Evolutionary conservation across 2,329 filamentous ascomycete genomes (phyloP), one percentile per base, ranked within the genome.

Genomic region (Fusarium chuoi): DNA sequence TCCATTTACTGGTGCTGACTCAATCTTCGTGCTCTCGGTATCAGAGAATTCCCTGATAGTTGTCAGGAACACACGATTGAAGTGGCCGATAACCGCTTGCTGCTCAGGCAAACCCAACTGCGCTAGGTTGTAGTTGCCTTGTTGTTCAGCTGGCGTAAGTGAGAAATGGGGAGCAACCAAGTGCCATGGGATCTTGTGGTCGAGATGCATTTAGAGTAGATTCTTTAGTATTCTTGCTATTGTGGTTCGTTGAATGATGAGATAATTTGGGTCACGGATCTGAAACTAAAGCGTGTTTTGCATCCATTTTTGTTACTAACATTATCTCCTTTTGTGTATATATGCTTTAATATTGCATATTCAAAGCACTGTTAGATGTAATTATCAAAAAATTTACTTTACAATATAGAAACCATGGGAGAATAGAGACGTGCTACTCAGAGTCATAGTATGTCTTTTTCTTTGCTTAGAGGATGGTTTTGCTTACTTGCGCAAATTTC

Each of bases 1-100:
- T 38, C 11, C 45, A 17, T 2, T 7, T 0, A 1, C 5, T 11
- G 6, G 3, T 11, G 1, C 1, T 14, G 8, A 0, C 0, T 52
- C 13, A 15, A 45, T 15, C 4, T 63, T 60, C 1, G 17, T 26
- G 3, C 4, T 10, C 30, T 64, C 61, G 0, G 61, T 64, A 4
- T 51, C 22, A 4, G 56, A 64, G 26, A 64, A 64, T 6, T 64
- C 62, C 0, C 39, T n/a, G 55, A 52, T 28, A 6, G 45, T 39
- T 6, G 22, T 3, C 1, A 38, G 7, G 5, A 62, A 38, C 0
- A 65, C 38, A 11, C 56, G 56, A 2, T 14, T 45, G 4, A 62
- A 62, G 30, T 65, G 62, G 14, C 45, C 18, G 18, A 59, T 15
- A 1, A 17, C 24, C 11, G 22, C n/a, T 24, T 20, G 8, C 13